Evolutionary conservation across 371 early-diverging fungal species (phyloP), one percentile per base, ranked within the genome.

Genomic region (Syncephalastrum contaminatum): DNA sequence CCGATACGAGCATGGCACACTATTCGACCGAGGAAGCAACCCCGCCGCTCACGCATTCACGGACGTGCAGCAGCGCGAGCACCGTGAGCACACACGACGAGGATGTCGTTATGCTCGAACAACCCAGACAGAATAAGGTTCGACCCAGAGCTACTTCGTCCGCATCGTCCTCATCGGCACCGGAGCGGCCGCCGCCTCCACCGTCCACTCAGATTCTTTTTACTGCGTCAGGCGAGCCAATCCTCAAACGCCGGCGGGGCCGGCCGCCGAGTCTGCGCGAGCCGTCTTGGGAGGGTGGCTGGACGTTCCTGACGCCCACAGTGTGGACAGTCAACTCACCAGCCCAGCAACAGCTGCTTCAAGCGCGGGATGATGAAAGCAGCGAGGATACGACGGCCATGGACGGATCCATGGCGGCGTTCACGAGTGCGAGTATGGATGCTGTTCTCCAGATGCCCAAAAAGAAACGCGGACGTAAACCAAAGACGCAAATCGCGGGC

Each of bases 381-480:
- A 25, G 10, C 24, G 15, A 39, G 3, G 15, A 52, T 8, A 59
- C 51, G 20, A 51, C 47, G n/a, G 46, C 43, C 1, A 68, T 64
- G 58, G 63, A 60, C 27, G 69, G 66, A 24, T 54, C 63, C 8
- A 67, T 71, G 66, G 67, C 73, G 14, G 73, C 73, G 2, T 73
- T 73, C 15, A 73, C 77, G 12, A 73, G 69, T 49, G 64, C 70
- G 4, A 63, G 53, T 42, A 67, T 73, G 67, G 72, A 77, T 41
- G 63, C 62, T 42, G 64, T 71, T 0, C 46, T 73, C 22, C 67
- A 60, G 21, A 69, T 70, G 65, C 74, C 77, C 4, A 69, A 64
- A 24, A 72, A 73, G 48, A 78, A 75, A 47, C 59, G 79, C 43
- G 79, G 79, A 4, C 50, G 79, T 16, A 78, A 78, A 44, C 72